These are phyloP conservation scores for Colletotrichum tamarilloi DNA, from an alignment of 2,329 filamentous ascomycete species.

Conservation along the genomic window DNA sequence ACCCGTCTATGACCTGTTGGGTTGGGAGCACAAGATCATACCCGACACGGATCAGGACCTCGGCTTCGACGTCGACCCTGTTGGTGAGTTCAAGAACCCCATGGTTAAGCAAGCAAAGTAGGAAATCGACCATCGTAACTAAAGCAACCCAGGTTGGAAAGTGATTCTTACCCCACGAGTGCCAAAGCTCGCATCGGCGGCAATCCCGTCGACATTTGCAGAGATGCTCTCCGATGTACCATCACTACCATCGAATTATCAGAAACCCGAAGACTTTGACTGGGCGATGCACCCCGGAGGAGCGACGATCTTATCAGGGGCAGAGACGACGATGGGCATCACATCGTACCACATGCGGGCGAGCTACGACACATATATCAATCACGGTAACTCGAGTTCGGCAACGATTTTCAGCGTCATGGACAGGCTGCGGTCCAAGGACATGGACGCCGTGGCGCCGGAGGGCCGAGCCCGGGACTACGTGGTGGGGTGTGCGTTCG, in stretches of 20 bases:
- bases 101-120: neutral
- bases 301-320: constrained; percentile 72
- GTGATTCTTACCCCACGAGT: constrained; percentile 72
- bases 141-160: constrained; percentile 65
- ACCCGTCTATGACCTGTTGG: constrained; percentile 69
- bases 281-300: constrained; percentile 81
- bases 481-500: constrained; percentile 76
- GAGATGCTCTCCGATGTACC: constrained; percentile 62
- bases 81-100: constrained; percentile 54
- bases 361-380: constrained; percentile 76
- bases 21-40: constrained; percentile 73
- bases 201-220: constrained; percentile 64
- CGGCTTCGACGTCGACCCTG: constrained; percentile 72
- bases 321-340: constrained; percentile 68
- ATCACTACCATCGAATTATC: constrained; percentile 55
- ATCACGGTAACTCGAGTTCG: constrained; percentile 76
- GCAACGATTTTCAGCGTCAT: constrained; percentile 77
- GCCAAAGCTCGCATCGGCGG: constrained; percentile 64
- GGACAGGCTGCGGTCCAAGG: constrained; percentile 67
- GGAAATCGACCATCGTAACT: constrained; percentile 33
- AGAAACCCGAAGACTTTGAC: constrained; percentile 70
- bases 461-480: constrained; percentile 63
- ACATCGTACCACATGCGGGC: constrained; percentile 73
- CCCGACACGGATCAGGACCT: constrained; percentile 71
- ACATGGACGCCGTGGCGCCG: constrained; percentile 68